Percentiles rank a stretch among this genome's conserved stretches.
phyloP scores from a whole-genome alignment of 345 rosid species.

The Dimocarpus longan region DNA sequence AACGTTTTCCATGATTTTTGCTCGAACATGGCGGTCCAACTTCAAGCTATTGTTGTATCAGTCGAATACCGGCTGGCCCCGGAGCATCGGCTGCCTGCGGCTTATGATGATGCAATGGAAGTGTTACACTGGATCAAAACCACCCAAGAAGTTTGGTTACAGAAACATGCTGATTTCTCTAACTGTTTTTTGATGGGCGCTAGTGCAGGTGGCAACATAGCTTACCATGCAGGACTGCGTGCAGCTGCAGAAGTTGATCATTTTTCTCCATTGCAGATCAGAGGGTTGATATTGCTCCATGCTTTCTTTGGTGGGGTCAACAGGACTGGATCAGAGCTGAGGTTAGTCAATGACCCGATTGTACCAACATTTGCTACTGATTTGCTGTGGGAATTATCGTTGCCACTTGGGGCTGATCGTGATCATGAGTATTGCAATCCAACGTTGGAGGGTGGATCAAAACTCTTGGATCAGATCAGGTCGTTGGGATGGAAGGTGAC shows the following conservation, averaged over 20 bases:
- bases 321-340: constrained; percentile 50
- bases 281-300: constrained; percentile 60
- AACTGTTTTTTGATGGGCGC: constrained; percentile 51
- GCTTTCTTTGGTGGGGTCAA: constrained; percentile 61
- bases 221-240: constrained; percentile 50
- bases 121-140: constrained; percentile 43
- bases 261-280: constrained; percentile 52
- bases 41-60: constrained; percentile 46
- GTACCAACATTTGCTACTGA: constrained; percentile 39
- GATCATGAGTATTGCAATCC: constrained; percentile 70
- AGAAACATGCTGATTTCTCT: constrained; percentile 35
- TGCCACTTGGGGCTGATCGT: constrained; percentile 54
- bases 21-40: constrained; percentile 29
- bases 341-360: constrained; percentile 23
- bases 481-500: constrained; percentile 47
- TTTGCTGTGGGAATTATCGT: constrained; percentile 53
- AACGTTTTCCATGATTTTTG: constrained; percentile 31
- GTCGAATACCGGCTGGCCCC: constrained; percentile 64
- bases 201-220: constrained; percentile 67
- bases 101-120: constrained; percentile 62
- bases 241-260: constrained; percentile 15
- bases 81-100: constrained; percentile 68
- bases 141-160: constrained; percentile 42
- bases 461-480: constrained; percentile 18
- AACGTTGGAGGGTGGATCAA: constrained; percentile 34